A percentile compares a stretch with the other conserved stretches of the same genome.
These are phyloP conservation scores for Alloascoidea africana DNA, from an alignment of 805 yeast genomes.

Conservation along the genomic window DNA sequence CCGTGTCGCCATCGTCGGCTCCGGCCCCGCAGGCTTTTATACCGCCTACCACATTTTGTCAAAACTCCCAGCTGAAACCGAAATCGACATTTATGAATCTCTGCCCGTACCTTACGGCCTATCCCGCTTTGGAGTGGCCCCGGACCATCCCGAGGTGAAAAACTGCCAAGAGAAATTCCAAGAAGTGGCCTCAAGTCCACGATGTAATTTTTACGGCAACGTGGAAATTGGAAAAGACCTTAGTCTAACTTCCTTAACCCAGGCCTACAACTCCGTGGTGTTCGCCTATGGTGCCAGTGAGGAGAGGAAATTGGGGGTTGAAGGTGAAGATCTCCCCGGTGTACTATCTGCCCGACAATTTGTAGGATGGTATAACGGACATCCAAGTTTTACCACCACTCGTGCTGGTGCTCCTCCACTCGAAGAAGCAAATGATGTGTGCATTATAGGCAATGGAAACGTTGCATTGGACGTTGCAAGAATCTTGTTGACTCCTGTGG, in stretches of 20 bases:
- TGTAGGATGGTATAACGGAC: constrained; percentile 95
- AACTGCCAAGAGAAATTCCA: constrained; percentile 52
- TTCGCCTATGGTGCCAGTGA: constrained; percentile 76
- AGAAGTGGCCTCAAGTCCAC: constrained; percentile 23
- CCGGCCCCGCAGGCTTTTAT: constrained; percentile 96
- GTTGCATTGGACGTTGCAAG: constrained; percentile 90
- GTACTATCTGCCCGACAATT: constrained; percentile 72
- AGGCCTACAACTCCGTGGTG: constrained; percentile 57
- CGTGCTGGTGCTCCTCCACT: constrained; percentile 34
- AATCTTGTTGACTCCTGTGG: constrained; percentile 44
- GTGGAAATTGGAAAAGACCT: constrained; percentile 52
- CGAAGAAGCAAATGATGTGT: constrained; percentile 43
- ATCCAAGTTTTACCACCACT: constrained; percentile 39
- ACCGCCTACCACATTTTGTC: constrained; percentile 63
- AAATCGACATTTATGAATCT: constrained; percentile 68
- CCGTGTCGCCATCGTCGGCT: constrained; percentile 65
- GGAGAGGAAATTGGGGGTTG: constrained; percentile 31
- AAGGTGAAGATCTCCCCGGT: constrained; percentile 44
- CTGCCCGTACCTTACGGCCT: constrained; percentile 87
- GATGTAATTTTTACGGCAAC: constrained; percentile 57
- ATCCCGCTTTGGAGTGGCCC: constrained; percentile 93
- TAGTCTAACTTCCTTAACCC: constrained; percentile 28
- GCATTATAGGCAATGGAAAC: constrained; percentile 92
- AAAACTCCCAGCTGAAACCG: constrained; percentile 22
- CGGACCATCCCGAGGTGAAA: constrained; percentile 96